phyloP scores from a whole-genome alignment of 495 filamentous ascomycete genomes.

The Cairneyella variabilis region DNA sequence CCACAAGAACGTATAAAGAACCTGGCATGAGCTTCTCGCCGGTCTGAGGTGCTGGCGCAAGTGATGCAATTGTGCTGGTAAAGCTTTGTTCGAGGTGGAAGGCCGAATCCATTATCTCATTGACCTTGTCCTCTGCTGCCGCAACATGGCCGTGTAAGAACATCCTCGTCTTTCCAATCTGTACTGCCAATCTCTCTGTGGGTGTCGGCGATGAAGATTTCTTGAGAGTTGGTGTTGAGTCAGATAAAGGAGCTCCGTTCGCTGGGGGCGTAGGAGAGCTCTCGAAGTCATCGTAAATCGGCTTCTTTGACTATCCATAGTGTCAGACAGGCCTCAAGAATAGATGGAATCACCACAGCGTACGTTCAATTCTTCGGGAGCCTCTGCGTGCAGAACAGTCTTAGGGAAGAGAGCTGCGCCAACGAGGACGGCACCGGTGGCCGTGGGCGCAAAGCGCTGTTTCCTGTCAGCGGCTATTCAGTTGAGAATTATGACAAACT shows the following conservation, averaged over 20 bases:
- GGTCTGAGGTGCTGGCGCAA: constrained; percentile 77
- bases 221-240: neutral
- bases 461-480: constrained; percentile 17
- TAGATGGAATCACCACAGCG: neutral
- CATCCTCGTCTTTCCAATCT: constrained; percentile 76
- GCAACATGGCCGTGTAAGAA: constrained; percentile 72
- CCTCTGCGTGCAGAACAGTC: constrained; percentile 54
- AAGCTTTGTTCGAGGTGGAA: constrained; percentile 78
- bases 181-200: constrained; percentile 83
- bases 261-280: constrained; percentile 33
- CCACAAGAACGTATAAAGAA: constrained; percentile 81
- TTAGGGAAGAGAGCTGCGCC: constrained; percentile 52
- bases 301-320: constrained; percentile 45
- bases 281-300: constrained; percentile 63
- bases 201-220: constrained; percentile 58
- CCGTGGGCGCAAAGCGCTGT: constrained; percentile 56
- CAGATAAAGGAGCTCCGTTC: constrained; percentile 14
- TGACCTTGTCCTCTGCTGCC: constrained; percentile 71
- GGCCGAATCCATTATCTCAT: constrained; percentile 65
- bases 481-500: constrained; percentile 12
- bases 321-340: constrained; percentile 2
- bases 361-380: constrained; percentile 11
- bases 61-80: constrained; percentile 78
- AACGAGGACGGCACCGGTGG: constrained; percentile 49
- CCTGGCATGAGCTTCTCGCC: constrained; percentile 84